These are phyloP conservation scores for Adansonia digitata DNA, from an alignment of 345 rosid genomes.

Conservation along the genomic window DNA sequence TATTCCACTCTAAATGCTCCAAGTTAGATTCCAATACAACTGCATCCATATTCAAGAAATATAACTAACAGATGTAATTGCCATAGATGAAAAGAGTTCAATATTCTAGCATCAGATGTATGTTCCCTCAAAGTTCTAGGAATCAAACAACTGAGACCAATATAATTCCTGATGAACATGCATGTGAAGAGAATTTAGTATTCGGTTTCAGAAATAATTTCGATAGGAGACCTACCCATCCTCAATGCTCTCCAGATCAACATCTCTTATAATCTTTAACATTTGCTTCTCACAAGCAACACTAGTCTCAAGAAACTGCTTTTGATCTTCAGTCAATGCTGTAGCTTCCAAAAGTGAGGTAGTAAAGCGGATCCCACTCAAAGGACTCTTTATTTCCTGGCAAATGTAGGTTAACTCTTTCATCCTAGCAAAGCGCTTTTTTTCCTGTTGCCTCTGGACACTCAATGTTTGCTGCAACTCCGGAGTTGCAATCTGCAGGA, in stretches of 20 bases:
- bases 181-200: background rate
- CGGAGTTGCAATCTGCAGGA: constrained; percentile 89
- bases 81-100: constrained; percentile 6
- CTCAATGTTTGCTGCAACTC: constrained; percentile 86
- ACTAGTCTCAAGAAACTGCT: constrained; percentile 80
- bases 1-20: background rate
- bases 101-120: background rate
- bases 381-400: constrained; percentile 73
- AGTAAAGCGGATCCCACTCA: constrained; percentile 69
- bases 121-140: background rate
- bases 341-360: constrained; percentile 74
- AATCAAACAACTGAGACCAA: background rate
- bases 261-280: constrained; percentile 52
- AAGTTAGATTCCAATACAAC: background rate
- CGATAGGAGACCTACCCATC: constrained; percentile 53
- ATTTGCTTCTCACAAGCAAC: constrained; percentile 90
- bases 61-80: background rate
- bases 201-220: background rate
- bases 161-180: background rate
- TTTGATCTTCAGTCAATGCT: constrained; percentile 69
- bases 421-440: constrained; percentile 49
- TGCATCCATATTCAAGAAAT: background rate
- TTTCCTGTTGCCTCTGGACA: constrained; percentile 70
- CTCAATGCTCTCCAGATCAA: constrained; percentile 67
- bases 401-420: constrained; percentile 84